A percentile compares a stretch with the other conserved stretches of the same genome.
Evolutionary conservation across 257 asterid species (phyloP).

Genomic region (Avicennia marina): DNA sequence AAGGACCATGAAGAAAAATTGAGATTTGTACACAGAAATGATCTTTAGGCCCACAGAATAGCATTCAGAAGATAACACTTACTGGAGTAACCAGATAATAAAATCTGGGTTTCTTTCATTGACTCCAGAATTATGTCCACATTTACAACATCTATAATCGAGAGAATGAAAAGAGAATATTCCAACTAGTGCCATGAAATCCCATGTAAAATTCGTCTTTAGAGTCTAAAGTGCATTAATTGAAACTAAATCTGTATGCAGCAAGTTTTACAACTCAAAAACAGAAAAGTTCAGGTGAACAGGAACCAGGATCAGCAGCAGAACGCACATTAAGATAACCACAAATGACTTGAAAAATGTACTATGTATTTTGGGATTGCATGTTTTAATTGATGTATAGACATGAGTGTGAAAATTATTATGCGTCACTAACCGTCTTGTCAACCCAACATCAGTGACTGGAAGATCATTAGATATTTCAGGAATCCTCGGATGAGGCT

Average conservation of each 20-base stretch:
- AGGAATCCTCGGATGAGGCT: conserved; percentile 24
- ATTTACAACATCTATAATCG: neutral
- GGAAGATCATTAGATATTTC: conserved; percentile 44
- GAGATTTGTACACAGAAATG: neutral
- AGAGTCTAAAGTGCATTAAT: neutral
- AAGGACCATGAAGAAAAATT: conserved; percentile 4
- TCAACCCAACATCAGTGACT: conserved; percentile 41
- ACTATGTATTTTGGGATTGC: neutral
- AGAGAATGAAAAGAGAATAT: neutral
- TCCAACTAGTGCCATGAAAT: neutral
- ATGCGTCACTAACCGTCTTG: conserved; percentile 41
- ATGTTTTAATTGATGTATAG: neutral
- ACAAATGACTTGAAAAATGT: neutral
- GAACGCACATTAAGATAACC: conserved; percentile 2
- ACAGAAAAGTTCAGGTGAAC: too few species aligned
- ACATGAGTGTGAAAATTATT: neutral
- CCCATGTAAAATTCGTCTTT: conserved; percentile 1
- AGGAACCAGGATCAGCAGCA: too few species aligned
- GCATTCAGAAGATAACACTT: neutral
- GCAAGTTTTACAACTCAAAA: neutral
- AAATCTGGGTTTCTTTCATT: conserved; percentile 2
- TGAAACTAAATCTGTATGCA: neutral
- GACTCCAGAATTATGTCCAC: conserved; percentile 5
- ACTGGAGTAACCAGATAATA: neutral
- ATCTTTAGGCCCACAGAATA: neutral